Conservation (phyloP, 2,329 filamentous ascomycete species). For the Parasarocladium wereldwijsianum region DNA sequence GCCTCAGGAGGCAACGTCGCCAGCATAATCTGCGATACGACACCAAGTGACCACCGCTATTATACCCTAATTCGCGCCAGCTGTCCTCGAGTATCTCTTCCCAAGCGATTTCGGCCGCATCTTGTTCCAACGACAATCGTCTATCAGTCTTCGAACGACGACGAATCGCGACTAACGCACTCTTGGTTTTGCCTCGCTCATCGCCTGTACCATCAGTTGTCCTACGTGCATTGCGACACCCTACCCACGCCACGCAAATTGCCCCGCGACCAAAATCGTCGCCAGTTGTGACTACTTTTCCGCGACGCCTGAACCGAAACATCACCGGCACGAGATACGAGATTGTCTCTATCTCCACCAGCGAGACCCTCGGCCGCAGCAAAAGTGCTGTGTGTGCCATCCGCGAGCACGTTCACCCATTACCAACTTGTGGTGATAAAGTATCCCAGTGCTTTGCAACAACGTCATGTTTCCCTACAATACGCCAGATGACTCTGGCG, state of each 20-base stretch:
- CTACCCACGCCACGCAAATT: no score
- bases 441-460: not conserved
- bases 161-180: not conserved
- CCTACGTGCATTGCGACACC: no score
- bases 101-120: not conserved
- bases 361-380: no score
- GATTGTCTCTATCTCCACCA: no score
- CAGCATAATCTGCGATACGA: no score
- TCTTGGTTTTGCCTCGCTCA: not conserved
- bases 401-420: not conserved
- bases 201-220: no score
- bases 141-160: not conserved
- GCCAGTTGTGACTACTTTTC: not conserved
- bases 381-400: no score
- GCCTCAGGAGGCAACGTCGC: constrained; percentile 4
- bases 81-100: not conserved
- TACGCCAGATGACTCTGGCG: constrained; percentile 18
- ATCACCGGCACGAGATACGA: no score
- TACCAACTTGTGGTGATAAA: not conserved
- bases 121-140: not conserved
- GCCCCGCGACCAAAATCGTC: not conserved
- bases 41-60: not conserved
- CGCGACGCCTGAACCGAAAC: not conserved
- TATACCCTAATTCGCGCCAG: not conserved
- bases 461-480: constrained; percentile 20